Conservation (phyloP, 805 yeast genomes). For the Clavispora carvajalis region DNA sequence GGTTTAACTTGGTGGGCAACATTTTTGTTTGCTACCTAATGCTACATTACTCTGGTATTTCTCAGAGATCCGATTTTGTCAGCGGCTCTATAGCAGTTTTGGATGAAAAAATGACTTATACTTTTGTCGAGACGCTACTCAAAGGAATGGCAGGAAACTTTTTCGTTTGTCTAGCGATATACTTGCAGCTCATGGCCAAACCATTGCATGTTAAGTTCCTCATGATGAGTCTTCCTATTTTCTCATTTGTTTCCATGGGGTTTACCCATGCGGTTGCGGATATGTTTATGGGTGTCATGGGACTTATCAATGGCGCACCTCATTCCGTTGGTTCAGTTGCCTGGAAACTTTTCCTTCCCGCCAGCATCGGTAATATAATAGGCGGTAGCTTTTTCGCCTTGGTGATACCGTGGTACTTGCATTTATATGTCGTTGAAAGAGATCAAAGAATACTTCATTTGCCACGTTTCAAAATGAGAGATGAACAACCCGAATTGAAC, state of each 20-base stretch:
- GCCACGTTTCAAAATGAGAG: conserved; percentile 66
- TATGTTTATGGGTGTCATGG: conserved; percentile 65
- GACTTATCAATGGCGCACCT: conserved; percentile 61
- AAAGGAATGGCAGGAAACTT: conserved; percentile 75
- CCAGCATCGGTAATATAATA: conserved; percentile 65
- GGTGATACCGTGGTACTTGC: conserved; percentile 67
- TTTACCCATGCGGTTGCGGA: conserved; percentile 81
- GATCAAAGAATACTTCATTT: conserved; percentile 58
- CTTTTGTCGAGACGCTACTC: conserved; percentile 62
- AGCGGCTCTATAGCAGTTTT: conserved; percentile 47
- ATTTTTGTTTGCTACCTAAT: conserved; percentile 63
- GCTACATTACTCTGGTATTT: conserved; percentile 51
- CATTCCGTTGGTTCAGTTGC: conserved; percentile 58
- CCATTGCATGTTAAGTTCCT: conserved; percentile 72
- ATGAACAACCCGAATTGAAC: conserved; percentile 75
- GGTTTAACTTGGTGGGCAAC: conserved; percentile 59
- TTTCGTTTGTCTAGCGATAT: conserved; percentile 69
- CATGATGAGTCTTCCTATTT: conserved; percentile 61
- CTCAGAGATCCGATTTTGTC: conserved; percentile 36
- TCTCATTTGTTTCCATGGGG: conserved; percentile 74
- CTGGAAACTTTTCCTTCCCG: conserved; percentile 72
- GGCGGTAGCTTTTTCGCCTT: conserved; percentile 73
- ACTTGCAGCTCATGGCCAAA: conserved; percentile 70
- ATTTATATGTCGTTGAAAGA: conserved; percentile 64
- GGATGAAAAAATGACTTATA: conserved; percentile 34